Percentiles rank a stretch among this genome's conserved stretches.
Conservation (phyloP, 2,329 filamentous ascomycete species). For the Xylaria digitata region DNA sequence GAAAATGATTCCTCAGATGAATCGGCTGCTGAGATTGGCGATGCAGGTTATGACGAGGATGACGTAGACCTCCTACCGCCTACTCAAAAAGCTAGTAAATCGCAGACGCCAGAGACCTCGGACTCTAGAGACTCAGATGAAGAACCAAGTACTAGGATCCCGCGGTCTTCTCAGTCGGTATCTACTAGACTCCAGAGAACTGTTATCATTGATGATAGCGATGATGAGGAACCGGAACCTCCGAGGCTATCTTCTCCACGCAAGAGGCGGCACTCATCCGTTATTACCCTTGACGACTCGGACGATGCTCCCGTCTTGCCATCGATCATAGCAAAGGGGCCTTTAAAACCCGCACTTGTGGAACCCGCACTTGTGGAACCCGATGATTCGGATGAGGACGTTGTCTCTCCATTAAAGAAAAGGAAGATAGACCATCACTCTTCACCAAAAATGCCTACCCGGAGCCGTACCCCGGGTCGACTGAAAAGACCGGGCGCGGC, state of each 20-base stretch:
- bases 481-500: slow-evolving; percentile 22
- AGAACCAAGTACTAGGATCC: slow-evolving; percentile 21
- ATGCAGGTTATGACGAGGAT: slow-evolving; percentile 40
- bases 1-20: slow-evolving; percentile 45
- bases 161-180: slow-evolving; percentile 49
- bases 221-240: slow-evolving; percentile 42
- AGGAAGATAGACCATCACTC: slow-evolving; percentile 41
- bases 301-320: slow-evolving; percentile 42
- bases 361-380: slow-evolving; percentile 42
- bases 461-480: slow-evolving; percentile 28
- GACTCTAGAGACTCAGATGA: slow-evolving; percentile 26
- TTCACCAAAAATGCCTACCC: slow-evolving; percentile 17
- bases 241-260: slow-evolving; percentile 30
- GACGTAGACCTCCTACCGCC: slow-evolving; percentile 40
- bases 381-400: slow-evolving; percentile 42
- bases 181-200: slow-evolving; percentile 45
- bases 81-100: slow-evolving; percentile 29
- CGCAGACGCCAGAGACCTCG: slow-evolving; percentile 8
- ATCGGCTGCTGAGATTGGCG: slow-evolving; percentile 41
- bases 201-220: slow-evolving; percentile 44
- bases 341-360: slow-evolving; percentile 35
- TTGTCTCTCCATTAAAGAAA: slow-evolving; percentile 48
- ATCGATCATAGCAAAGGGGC: slow-evolving; percentile 30
- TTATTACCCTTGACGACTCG: slow-evolving; percentile 37
- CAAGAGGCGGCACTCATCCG: slow-evolving; percentile 37